Percentiles rank a stretch among this genome's conserved stretches.
These are phyloP conservation scores for Aspergillus uvarum DNA, from an alignment of 2,329 filamentous ascomycete species.

Conservation along the genomic window DNA sequence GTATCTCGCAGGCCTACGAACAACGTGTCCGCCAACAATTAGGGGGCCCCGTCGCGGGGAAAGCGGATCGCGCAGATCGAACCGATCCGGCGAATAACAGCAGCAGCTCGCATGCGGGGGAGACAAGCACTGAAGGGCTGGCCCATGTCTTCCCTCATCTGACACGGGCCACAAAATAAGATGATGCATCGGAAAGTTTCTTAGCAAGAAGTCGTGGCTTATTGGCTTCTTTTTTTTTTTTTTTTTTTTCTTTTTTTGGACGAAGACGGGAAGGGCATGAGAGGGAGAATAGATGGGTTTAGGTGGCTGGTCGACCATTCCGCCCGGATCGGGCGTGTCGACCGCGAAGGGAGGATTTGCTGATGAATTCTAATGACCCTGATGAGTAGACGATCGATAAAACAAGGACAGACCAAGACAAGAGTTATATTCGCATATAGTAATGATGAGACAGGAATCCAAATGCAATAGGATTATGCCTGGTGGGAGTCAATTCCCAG, in stretches of 20 bases:
- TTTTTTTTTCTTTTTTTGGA: neutral
- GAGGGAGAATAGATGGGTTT: constrained; percentile 3
- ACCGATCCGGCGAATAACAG: neutral
- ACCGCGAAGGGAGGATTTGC: neutral
- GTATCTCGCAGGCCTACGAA: constrained; percentile 48
- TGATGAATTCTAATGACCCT: constrained; percentile 7
- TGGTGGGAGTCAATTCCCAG: neutral
- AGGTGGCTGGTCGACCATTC: constrained; percentile 1
- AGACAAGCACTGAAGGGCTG: constrained; percentile 22
- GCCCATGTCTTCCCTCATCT: constrained; percentile 41
- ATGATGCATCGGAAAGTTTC: constrained; percentile 9
- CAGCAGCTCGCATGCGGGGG: neutral
- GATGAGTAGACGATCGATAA: neutral
- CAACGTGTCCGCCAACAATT: constrained; percentile 39
- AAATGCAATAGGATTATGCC: neutral
- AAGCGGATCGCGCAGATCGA: constrained; percentile 3
- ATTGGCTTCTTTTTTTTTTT: neutral
- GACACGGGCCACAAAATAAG: constrained; percentile 17
- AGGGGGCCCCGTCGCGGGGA: constrained; percentile 15
- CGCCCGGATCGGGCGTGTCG: neutral
- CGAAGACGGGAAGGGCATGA: neutral
- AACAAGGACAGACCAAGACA: neutral
- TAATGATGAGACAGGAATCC: neutral
- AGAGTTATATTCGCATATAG: neutral
- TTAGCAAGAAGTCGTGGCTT: neutral